These are phyloP conservation scores for Trypanosoma vivax DNA, from an alignment of 208 protist genomes.

Conservation along the genomic window DNA sequence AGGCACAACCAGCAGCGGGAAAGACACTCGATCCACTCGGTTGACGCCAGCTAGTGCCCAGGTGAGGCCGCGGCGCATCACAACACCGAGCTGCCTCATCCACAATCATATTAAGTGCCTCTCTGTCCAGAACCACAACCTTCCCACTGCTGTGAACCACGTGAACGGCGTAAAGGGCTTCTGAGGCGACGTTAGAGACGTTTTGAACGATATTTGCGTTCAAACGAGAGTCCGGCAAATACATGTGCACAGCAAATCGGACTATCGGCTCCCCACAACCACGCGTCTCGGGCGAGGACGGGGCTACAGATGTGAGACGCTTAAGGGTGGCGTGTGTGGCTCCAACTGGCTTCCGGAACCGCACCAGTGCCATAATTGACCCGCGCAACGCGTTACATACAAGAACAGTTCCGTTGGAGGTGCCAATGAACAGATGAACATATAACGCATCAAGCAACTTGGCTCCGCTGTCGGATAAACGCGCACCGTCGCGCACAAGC, in stretches of 20 bases:
- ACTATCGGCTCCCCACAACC: slow-evolving; percentile 36
- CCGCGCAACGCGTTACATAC: slow-evolving; percentile 72
- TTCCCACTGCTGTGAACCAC: slow-evolving; percentile 56
- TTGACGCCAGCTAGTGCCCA: slow-evolving; percentile 52
- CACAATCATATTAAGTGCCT: slow-evolving; percentile 51
- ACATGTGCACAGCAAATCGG: slow-evolving; percentile 41
- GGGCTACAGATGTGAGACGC: background rate
- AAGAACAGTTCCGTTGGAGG: slow-evolving; percentile 68
- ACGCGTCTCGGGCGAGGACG: background rate
- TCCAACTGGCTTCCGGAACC: slow-evolving; percentile 39
- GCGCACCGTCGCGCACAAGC: slow-evolving; percentile 33
- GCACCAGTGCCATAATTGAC: slow-evolving; percentile 62
- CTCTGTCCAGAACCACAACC: slow-evolving; percentile 52
- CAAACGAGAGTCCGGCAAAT: slow-evolving; percentile 2
- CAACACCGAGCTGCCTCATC: slow-evolving; percentile 25
- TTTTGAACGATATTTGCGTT: slow-evolving; percentile 17
- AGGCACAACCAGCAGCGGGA: slow-evolving; percentile 55
- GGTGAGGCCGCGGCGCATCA: slow-evolving; percentile 54
- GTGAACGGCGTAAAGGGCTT: slow-evolving; percentile 27
- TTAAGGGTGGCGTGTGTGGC: background rate
- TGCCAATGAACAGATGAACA: slow-evolving; percentile 84
- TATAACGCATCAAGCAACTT: slow-evolving; percentile 19
- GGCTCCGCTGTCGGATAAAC: background rate
- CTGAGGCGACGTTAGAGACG: background rate
- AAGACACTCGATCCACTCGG: slow-evolving; percentile 35